These are phyloP conservation scores for Verticillium nubilum DNA, from an alignment of 2,329 filamentous ascomycete species.

Conservation along the genomic window DNA sequence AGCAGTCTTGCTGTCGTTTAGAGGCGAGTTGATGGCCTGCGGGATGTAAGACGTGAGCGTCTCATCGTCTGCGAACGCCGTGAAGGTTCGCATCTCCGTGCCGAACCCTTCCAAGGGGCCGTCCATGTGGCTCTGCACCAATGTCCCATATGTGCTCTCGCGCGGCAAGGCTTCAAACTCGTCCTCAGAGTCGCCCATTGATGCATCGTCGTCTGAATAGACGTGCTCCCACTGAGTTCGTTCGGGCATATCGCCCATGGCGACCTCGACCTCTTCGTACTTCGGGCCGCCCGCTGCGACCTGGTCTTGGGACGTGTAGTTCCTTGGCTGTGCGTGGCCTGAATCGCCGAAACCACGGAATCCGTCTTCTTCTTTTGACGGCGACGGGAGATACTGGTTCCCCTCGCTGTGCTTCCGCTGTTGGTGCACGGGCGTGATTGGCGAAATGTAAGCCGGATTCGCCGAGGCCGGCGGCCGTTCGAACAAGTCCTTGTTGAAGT, in stretches of 20 bases:
- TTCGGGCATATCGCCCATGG: conserved; percentile 4
- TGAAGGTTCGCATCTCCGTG: conserved; percentile 43
- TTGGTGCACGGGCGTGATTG: conserved; percentile 10
- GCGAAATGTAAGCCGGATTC: conserved; percentile 7
- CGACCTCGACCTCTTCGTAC: background rate
- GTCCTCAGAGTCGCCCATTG: conserved; percentile 57
- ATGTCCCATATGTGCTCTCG: conserved; percentile 29
- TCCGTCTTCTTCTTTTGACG: background rate
- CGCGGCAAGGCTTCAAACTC: conserved; percentile 38
- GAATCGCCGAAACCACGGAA: background rate
- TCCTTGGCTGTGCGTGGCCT: background rate
- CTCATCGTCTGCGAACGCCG: conserved; percentile 39
- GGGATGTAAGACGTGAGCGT: conserved; percentile 62
- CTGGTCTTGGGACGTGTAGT: background rate
- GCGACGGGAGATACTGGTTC: background rate
- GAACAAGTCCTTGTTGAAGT: background rate
- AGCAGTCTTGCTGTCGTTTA: conserved; percentile 75
- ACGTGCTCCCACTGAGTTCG: conserved; percentile 31
- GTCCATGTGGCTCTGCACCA: conserved; percentile 29
- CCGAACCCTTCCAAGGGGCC: conserved; percentile 34
- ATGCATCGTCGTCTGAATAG: conserved; percentile 55
- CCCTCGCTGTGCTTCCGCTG: conserved; percentile 3
- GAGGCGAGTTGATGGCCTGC: conserved; percentile 60
- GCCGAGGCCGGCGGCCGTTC: background rate
- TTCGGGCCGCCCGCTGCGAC: background rate